These are phyloP conservation scores for Linum trigynum DNA, from an alignment of 345 rosid genomes.

Conservation along the genomic window DNA sequence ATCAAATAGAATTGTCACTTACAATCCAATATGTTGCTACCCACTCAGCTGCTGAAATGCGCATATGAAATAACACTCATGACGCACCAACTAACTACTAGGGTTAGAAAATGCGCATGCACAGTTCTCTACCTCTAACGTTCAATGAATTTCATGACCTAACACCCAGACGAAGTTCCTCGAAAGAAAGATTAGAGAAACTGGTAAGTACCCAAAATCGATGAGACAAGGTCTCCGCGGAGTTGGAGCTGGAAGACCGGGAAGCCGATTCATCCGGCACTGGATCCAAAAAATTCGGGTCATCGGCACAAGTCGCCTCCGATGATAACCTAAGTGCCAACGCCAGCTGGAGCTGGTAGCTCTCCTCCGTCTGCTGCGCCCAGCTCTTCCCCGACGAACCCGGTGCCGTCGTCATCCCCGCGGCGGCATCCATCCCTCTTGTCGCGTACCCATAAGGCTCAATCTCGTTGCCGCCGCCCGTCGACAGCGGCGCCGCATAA, in stretches of 20 bases:
- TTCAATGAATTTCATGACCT: background rate
- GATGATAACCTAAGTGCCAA: slow-evolving; percentile 84
- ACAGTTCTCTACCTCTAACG: background rate
- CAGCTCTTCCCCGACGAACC: slow-evolving; percentile 79
- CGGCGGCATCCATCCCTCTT: slow-evolving; percentile 27
- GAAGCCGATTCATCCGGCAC: slow-evolving; percentile 60
- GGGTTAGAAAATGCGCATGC: background rate
- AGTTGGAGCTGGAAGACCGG: slow-evolving; percentile 39
- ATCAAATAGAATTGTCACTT: background rate
- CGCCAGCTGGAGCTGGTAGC: slow-evolving; percentile 97
- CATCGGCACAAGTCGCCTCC: slow-evolving; percentile 88
- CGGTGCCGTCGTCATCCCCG: slow-evolving; percentile 15
- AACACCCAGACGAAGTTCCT: background rate
- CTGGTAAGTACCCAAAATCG: slow-evolving; percentile 71
- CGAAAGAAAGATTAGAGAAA: background rate
- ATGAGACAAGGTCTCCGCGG: slow-evolving; percentile 69
- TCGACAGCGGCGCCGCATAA: slow-evolving; percentile 48
- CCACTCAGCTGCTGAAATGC: background rate
- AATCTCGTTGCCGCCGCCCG: slow-evolving; percentile 53
- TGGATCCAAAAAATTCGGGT: slow-evolving; percentile 92
- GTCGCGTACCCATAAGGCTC: slow-evolving; percentile 47
- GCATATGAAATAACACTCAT: background rate
- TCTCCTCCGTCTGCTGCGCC: slow-evolving; percentile 99
- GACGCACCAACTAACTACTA: background rate
- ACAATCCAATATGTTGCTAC: background rate